Evolutionary conservation across 176 grass and related monocot genomes (phyloP), one percentile per base, ranked within the genome.

Genomic region (Elaeis guineensis): DNA sequence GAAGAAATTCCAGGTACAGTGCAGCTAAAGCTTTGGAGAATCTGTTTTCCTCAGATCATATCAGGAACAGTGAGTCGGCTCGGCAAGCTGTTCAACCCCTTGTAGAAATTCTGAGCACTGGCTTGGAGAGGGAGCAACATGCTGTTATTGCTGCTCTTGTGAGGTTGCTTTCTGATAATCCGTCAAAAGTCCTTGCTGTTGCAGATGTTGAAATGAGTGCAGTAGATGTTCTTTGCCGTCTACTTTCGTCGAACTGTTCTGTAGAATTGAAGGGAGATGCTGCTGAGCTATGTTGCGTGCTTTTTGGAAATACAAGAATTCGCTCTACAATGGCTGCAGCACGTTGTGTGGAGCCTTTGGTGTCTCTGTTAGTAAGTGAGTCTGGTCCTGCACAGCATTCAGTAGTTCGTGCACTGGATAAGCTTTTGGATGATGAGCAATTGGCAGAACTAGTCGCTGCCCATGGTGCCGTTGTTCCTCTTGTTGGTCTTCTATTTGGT

Each of bases 101-200:
- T 69, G 94, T 99, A 28, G 94, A 99, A 82, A 89, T 99, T 80
- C 29, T 99, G 79, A 89, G 80, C 82, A 93, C 94, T 71, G 94
- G 88, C 74, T 80, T 86, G 64, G 89, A 86, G 64, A 99, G 85
- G 82, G 94, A 99, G 66, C 94, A 99, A 67, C 94, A 99, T 84
- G 94, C 94, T 69, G 88, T 89, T 70, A 99, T 93, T 80, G 89
- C 94, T 78, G 88, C 88, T 52, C 88, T 99, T 54, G 88, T 99
- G 44, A 93, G 85, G 58, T 71, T 99, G 70, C 84, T 99, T 49
- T 78, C 66, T 76, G 94, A 99, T 23, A 99, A 99, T 76, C 88
- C 88, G 25, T 93, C 94, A 61, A 91, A 82, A 73, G 88, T 85
- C 75, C 80, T 93, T 80, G 71, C 82, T 8, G 85, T 86, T 77